Percentiles rank a stretch among this genome's conserved stretches.
These are phyloP conservation scores for Xylariaceae sp. DNA, from an alignment of 2,329 filamentous ascomycete species.

Conservation along the genomic window DNA sequence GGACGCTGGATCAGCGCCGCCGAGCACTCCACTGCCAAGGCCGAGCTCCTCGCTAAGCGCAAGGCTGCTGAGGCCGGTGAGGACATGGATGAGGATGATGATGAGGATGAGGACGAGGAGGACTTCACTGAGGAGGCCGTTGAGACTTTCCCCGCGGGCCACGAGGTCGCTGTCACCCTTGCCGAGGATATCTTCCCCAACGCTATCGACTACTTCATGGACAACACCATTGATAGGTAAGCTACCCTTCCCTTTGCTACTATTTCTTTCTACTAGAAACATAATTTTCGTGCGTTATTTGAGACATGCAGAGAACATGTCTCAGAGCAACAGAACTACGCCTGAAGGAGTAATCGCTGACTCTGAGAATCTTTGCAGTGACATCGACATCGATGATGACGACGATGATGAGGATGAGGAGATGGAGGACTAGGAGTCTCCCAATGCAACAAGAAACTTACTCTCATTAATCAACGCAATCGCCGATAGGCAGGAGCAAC, in stretches of 20 bases:
- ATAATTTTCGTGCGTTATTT: too few species aligned
- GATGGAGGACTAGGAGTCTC: slow-evolving; percentile 26
- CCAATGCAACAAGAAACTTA: too few species aligned
- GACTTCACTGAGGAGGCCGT: slow-evolving; percentile 31
- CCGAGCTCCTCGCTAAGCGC: slow-evolving; percentile 30
- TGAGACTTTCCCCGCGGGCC: slow-evolving; percentile 28
- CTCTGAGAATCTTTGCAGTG: too few species aligned
- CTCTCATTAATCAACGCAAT: too few species aligned
- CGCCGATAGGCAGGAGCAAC: too few species aligned
- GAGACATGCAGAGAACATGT: too few species aligned
- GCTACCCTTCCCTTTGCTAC: too few species aligned
- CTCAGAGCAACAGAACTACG: too few species aligned
- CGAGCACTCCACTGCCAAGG: slow-evolving; percentile 52
- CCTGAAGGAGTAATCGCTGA: too few species aligned
- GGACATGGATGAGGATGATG: slow-evolving; percentile 33
- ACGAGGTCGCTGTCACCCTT: slow-evolving; percentile 27
- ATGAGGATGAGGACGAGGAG: slow-evolving; percentile 34
- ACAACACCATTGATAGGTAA: slow-evolving; percentile 24
- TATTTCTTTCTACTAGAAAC: too few species aligned
- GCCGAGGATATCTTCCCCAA: slow-evolving; percentile 28
- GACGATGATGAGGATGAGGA: slow-evolving; percentile 27
- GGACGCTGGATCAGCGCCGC: slow-evolving; percentile 57
- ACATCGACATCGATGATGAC: slow-evolving; percentile 24
- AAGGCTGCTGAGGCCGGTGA: slow-evolving; percentile 24
- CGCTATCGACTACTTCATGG: slow-evolving; percentile 29